Evolutionary conservation across 805 yeast species (phyloP), one percentile per base, ranked within the genome.

Genomic region (Allodekkera sacchari): DNA sequence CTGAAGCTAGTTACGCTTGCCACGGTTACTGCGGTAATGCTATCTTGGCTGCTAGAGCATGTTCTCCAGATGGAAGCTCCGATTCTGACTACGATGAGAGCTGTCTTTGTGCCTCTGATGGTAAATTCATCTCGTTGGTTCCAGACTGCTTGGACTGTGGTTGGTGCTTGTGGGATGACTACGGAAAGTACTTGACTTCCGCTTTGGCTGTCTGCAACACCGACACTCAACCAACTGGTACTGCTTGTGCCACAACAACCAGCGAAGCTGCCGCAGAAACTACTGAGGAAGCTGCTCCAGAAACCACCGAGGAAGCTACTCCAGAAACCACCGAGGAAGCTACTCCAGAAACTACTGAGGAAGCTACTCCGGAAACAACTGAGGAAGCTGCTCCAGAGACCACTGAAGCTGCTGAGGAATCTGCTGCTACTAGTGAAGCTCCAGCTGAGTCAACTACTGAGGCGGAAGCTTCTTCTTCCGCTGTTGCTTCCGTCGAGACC

Each of bases 141-240:
- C 40, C 43, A n/a, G 38, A 40, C 6, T 61, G 66, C 47, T 48
- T 61, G 41, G 58, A 46, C 29, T 61, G 65, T 54, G 65, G 63
- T 27, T 59, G 65, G 61, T 56, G 61, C 32, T 39, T 59, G 38
- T 59, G 64, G 64, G 35, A 36, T 29, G 55, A 59, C 43, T 59
- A 59, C 42, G 57, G 61, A 24, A 30, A 36, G 1, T 59, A 42
- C 43, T 48, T 59, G 32, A 36, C 50, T 16, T 23, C 39, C 9
- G 53, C 63, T 14, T 42, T 59, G 24, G 51, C 43, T n/a, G 57
- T 47, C 12, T 59, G 65, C 44, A 16, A 30, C 22, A 38, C 47
- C 14, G 31, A 48, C 11, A 57, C 63, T n/a, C 52, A 47, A 34
- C 64, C 64, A 48, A 59, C 64, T 22, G 64, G 61, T 45, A 55